A percentile compares a stretch with the other conserved stretches of the same genome.
phyloP scores from a whole-genome alignment of 2,329 filamentous ascomycete genomes.

The Calonectria multiphialidica region DNA sequence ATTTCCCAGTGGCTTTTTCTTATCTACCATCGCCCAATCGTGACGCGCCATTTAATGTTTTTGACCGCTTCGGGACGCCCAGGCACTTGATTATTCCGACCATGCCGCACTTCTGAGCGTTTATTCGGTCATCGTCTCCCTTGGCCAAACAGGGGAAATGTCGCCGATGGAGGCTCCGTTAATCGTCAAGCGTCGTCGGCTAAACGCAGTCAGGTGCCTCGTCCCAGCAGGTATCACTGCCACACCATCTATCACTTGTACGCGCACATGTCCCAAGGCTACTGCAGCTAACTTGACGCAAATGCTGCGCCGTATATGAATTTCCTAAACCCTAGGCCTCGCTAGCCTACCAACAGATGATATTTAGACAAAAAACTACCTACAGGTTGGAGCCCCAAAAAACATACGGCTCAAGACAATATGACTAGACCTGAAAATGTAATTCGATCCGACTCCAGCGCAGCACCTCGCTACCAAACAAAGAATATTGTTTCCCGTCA shows the following conservation, averaged over 20 bases:
- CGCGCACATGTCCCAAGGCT: neutral
- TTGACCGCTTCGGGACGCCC: neutral
- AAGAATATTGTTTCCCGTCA: constrained; percentile 43
- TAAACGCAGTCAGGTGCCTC: constrained; percentile 20
- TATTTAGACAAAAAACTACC: constrained; percentile 37
- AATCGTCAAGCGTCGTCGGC: constrained; percentile 12
- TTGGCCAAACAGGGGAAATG: neutral
- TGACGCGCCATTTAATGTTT: neutral
- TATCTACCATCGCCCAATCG: neutral
- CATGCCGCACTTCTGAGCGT: neutral
- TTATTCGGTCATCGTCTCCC: constrained; percentile 3
- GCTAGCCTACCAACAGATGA: constrained; percentile 24
- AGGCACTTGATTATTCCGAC: neutral
- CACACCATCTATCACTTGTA: neutral
- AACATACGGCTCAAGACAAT: constrained; percentile 30
- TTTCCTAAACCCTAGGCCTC: constrained; percentile 31
- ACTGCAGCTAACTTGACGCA: neutral
- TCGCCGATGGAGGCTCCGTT: constrained; percentile 11
- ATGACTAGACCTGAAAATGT: constrained; percentile 32
- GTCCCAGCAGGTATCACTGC: neutral
- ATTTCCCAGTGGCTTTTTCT: neutral
- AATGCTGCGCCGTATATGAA: constrained; percentile 12
- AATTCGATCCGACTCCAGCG: constrained; percentile 38
- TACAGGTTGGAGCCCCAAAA: constrained; percentile 31
- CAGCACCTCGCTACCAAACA: constrained; percentile 43